Conservation (phyloP, 106 monocot species). For the Platanthera guangdongensis region DNA sequence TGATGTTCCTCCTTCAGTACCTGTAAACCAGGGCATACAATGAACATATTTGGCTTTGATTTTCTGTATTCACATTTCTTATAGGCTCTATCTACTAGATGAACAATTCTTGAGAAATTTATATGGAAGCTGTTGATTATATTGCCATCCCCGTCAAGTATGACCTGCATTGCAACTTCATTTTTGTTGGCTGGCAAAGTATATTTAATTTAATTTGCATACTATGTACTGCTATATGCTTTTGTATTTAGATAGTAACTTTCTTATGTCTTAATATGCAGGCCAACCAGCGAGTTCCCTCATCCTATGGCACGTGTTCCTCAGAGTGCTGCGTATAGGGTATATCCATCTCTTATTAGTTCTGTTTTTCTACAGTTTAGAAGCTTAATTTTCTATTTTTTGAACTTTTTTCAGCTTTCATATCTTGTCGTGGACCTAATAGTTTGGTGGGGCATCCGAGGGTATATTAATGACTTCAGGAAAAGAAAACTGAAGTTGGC, state of each 20-base stretch:
- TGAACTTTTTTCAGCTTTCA: conserved; percentile 42
- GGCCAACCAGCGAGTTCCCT: conserved; percentile 92
- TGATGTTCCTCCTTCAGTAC: no score
- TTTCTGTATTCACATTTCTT: background rate
- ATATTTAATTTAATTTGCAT: background rate
- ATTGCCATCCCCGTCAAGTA: background rate
- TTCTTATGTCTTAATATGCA: conserved; percentile 53
- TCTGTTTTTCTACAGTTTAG: conserved; percentile 1
- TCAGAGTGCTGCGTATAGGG: conserved; percentile 80
- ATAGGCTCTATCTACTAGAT: background rate
- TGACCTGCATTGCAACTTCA: background rate
- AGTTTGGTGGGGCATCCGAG: conserved; percentile 69
- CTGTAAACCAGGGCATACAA: no score
- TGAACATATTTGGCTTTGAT: background rate
- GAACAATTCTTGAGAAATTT: background rate
- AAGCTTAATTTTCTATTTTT: background rate
- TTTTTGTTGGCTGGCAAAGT: background rate
- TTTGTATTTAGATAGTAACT: conserved; percentile 17
- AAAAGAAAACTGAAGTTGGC: conserved; percentile 50
- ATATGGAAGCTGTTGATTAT: background rate
- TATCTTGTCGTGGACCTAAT: conserved; percentile 60
- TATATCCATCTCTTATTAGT: conserved; percentile 14
- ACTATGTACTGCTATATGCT: background rate
- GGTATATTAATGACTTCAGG: conserved; percentile 66
- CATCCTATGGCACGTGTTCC: conserved; percentile 85